Evolutionary conservation across 1,284 basidiomycete genomes (phyloP).

Genomic region (Trametes polyzona): DNA sequence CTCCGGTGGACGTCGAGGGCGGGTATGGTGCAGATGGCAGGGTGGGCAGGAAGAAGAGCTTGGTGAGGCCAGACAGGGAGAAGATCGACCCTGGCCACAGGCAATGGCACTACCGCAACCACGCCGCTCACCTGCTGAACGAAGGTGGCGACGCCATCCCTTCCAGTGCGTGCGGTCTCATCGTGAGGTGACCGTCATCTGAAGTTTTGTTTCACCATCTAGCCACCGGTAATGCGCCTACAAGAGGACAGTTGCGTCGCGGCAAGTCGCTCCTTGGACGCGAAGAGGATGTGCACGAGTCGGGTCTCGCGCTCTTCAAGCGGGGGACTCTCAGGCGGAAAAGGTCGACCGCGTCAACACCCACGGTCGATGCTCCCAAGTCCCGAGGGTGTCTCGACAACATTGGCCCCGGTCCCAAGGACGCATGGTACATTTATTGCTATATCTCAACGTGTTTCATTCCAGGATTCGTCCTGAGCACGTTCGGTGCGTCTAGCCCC

Average conservation of each 20-base stretch:
- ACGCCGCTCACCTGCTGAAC: constrained; percentile 82
- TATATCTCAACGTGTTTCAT: constrained; percentile 85
- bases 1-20: constrained; percentile 53
- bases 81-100: constrained; percentile 96
- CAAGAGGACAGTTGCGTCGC: constrained; percentile 67
- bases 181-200: constrained; percentile 11
- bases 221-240: constrained; percentile 87
- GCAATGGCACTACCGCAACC: constrained; percentile 94
- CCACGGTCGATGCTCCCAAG: constrained; percentile 43
- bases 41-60: constrained; percentile 86
- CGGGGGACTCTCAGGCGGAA: constrained; percentile 79
- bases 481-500: constrained; percentile 60
- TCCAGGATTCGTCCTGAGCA: constrained; percentile 71
- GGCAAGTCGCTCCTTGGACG: constrained; percentile 87
- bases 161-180: constrained; percentile 62
- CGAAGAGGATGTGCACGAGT: constrained; percentile 87
- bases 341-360: constrained; percentile 47
- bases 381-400: constrained; percentile 67
- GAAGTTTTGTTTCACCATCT: constrained; percentile 11
- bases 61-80: constrained; percentile 94
- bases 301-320: constrained; percentile 86
- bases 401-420: constrained; percentile 85
- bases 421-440: constrained; percentile 97
- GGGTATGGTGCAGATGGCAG: constrained; percentile 45
- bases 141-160: constrained; percentile 77